Percentiles rank a stretch among this genome's conserved stretches.
These are phyloP conservation scores for Musa balbisiana DNA, from an alignment of 202 grass and related monocot species.

Conservation along the genomic window DNA sequence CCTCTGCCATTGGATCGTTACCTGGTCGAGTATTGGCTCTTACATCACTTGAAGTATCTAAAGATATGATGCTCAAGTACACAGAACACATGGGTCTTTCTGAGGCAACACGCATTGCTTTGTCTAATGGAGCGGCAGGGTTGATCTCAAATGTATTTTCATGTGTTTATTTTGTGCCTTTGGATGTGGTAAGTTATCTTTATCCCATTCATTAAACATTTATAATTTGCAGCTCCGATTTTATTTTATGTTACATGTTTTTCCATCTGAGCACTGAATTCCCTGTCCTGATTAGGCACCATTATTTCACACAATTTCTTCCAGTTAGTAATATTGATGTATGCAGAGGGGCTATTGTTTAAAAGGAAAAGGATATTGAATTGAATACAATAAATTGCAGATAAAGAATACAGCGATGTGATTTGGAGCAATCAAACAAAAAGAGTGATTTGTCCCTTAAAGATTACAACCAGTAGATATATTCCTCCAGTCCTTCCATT, in stretches of 20 bases:
- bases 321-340: neutral
- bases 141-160: constrained; percentile 69
- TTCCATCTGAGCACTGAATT: neutral
- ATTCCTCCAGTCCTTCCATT: too few species aligned
- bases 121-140: constrained; percentile 66
- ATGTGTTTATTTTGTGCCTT: constrained; percentile 76
- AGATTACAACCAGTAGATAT: too few species aligned
- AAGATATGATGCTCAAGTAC: constrained; percentile 73
- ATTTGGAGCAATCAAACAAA: too few species aligned
- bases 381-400: too few species aligned
- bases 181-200: constrained; percentile 72
- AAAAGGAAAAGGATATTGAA: too few species aligned
- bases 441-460: too few species aligned
- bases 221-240: too few species aligned
- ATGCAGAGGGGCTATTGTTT: too few species aligned
- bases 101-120: constrained; percentile 54
- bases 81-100: constrained; percentile 49
- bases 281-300: too few species aligned
- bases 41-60: constrained; percentile 85
- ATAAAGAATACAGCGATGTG: too few species aligned
- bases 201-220: neutral
- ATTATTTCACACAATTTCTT: neutral
- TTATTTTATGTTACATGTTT: too few species aligned
- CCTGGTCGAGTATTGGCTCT: constrained; percentile 75
- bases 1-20: constrained; percentile 69